A percentile compares a stretch with the other conserved stretches of the same genome.
These are phyloP conservation scores for Triticum timopheevii DNA, from an alignment of 176 grass and related monocot genomes.

Conservation along the genomic window DNA sequence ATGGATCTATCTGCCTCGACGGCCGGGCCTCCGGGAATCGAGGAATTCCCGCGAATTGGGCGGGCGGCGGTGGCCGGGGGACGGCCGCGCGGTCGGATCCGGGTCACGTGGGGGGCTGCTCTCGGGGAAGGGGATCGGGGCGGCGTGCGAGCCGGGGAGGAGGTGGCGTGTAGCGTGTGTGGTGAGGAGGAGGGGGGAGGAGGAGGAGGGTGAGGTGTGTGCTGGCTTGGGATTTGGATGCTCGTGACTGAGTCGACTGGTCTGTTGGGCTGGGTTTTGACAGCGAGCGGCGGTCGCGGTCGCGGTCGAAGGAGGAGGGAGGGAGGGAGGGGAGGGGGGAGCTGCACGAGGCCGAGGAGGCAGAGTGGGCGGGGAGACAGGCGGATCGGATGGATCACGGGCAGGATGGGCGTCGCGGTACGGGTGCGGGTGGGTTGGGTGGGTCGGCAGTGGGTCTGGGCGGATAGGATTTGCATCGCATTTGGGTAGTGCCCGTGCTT, in stretches of 20 bases:
- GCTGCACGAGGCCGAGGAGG: slow-evolving; percentile 22
- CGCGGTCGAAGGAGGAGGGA: slow-evolving; percentile 27
- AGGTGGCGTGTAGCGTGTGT: not conserved
- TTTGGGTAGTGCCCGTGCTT: not conserved
- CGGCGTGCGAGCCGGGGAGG: not conserved
- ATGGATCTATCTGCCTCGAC: slow-evolving; percentile 32
- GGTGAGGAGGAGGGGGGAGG: not conserved
- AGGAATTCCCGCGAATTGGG: not conserved
- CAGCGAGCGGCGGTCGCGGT: slow-evolving; percentile 55
- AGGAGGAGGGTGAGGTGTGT: not conserved
- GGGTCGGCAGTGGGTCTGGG: not conserved
- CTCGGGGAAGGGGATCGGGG: not conserved
- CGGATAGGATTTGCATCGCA: not conserved
- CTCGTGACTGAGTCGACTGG: not conserved
- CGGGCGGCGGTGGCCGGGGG: not conserved
- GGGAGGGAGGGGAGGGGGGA: not conserved
- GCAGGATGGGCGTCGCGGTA: too few relatives aligned
- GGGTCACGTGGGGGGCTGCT: not conserved
- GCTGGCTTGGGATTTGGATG: slow-evolving; percentile 8
- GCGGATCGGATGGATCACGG: not conserved
- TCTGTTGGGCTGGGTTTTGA: slow-evolving; percentile 16
- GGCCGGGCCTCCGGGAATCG: not conserved
- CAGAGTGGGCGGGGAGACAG: slow-evolving; percentile 25
- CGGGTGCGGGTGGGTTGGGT: not conserved
- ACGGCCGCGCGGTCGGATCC: not conserved